phyloP scores from a whole-genome alignment of 2,329 filamentous ascomycete species.

The Aureobasidium musti region DNA sequence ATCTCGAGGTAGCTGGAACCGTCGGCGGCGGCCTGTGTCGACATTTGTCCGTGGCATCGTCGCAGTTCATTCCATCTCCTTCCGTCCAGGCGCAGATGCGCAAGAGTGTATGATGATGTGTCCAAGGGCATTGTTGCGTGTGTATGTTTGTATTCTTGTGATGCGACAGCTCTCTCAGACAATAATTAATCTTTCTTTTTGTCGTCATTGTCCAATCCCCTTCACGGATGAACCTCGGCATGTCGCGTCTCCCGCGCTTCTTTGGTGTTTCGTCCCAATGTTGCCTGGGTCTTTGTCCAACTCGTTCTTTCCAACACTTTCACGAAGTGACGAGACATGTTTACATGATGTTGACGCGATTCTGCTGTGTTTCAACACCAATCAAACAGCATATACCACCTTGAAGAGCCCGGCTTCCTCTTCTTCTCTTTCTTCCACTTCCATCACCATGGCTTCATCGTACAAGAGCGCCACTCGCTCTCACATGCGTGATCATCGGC shows the following conservation, averaged over 20 bases:
- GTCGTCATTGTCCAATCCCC: conserved; percentile 6
- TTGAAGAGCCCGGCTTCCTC: neutral
- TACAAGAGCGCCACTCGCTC: conserved; percentile 18
- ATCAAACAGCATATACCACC: neutral
- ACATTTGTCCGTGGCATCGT: conserved; percentile 82
- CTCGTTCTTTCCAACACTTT: conserved; percentile 13
- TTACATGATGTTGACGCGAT: conserved; percentile 5
- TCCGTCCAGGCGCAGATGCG: conserved; percentile 67
- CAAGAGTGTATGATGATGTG: conserved; percentile 86
- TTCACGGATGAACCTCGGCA: conserved; percentile 12
- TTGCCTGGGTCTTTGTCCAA: conserved; percentile 4
- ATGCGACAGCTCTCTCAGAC: neutral
- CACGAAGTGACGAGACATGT: neutral
- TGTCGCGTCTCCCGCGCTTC: conserved; percentile 11
- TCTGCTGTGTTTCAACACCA: neutral
- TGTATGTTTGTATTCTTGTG: conserved; percentile 5
- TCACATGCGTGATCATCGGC: conserved; percentile 12
- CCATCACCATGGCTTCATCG: neutral
- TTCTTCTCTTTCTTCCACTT: neutral
- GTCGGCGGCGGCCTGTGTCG: conserved; percentile 88
- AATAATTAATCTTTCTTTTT: conserved; percentile 1
- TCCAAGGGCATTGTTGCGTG: conserved; percentile 80
- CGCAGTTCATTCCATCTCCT: conserved; percentile 97
- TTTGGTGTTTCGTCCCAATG: conserved; percentile 1
- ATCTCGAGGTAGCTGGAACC: conserved; percentile 93